Evolutionary conservation across 768 basidiomycete species (phyloP), one percentile per base, ranked within the genome.

Genomic region (Agrocybe praecox): DNA sequence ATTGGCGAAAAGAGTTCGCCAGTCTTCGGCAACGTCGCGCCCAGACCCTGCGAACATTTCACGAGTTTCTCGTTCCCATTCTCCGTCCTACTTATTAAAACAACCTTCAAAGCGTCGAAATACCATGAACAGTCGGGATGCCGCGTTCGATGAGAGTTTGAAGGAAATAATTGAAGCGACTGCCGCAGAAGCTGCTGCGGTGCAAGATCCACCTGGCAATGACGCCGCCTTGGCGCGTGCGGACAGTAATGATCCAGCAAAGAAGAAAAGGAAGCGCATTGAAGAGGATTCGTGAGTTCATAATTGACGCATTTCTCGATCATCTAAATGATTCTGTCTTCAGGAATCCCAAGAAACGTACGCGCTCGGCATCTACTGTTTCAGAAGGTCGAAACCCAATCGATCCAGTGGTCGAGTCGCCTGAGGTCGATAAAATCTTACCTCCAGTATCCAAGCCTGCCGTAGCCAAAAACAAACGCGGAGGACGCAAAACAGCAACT

Each of bases 71-170:
- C 89, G 88, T 50, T 91, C 89, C 19, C 89, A 85, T 70, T 92
- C 88, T 22, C 92, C 89, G 2, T 76, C 77, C 9, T 75, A 79
- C 69, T 62, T 73, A 19, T 66, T 80, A 33, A 86, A 85, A 59
- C 85, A 86, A 64, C 80, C 84, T n/a, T 81, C 90, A 40, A 96
- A 95, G 75, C 86, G 93, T 51, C 82, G 97, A 58, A 94, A 93
- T 65, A 99, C 97, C 49, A 96, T 99, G 94, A 98, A 98, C 71
- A 96, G 93, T 66, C 80, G 96, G 55, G 96, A 97, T 70, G 93
- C 96, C 15, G 89, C 88, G 12, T 96, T 94, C 68, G 96, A 96
- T 68, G 91, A 95, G 67, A 93, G 88, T 67, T 69, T 91, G 54
- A 88, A 89, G 69, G 88, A 89, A 65, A 75, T 90, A 52, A 86